Percentiles rank a stretch among this genome's conserved stretches.
phyloP scores from a whole-genome alignment of 2,329 filamentous ascomycete species.

The Curvularia lunata region DNA sequence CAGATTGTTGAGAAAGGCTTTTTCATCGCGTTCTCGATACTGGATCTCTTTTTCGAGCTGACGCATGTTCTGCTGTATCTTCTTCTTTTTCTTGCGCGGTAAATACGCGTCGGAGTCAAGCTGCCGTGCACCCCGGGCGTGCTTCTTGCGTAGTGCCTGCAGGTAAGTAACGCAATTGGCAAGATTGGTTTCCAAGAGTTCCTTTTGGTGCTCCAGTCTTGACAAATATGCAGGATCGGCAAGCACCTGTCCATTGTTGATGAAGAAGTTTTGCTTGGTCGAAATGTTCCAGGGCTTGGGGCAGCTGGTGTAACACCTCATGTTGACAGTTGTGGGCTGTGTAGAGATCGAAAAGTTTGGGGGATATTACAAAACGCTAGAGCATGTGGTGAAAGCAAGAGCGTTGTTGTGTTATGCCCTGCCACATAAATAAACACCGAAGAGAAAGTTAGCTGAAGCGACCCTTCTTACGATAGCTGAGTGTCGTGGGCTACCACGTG shows the following conservation, averaged over 20 bases:
- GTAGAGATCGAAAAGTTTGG: too few species aligned
- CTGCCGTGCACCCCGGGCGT: constrained; percentile 32
- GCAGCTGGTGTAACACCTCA: constrained; percentile 1
- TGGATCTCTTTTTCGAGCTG: constrained; percentile 42
- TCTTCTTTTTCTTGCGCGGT: constrained; percentile 40
- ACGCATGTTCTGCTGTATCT: constrained; percentile 36
- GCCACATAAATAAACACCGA: neutral
- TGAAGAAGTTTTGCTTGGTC: neutral
- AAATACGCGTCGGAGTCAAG: constrained; percentile 20
- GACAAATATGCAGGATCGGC: constrained; percentile 9
- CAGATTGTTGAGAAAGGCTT: constrained; percentile 39
- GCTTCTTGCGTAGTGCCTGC: constrained; percentile 41
- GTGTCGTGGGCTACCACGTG: neutral
- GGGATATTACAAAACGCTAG: neutral
- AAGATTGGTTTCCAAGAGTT: constrained; percentile 35
- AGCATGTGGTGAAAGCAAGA: neutral
- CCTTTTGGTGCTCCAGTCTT: constrained; percentile 31
- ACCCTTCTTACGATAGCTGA: neutral
- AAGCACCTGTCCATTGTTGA: neutral
- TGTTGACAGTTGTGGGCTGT: neutral
- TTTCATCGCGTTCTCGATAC: constrained; percentile 41
- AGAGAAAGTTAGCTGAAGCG: neutral
- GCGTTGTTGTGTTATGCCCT: neutral
- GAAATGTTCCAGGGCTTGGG: constrained; percentile 1
- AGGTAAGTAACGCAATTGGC: constrained; percentile 43